Base-by-base conservation (phyloP, 192 early-diverging fungal species). In the Geranomyces variabilis region DNA sequence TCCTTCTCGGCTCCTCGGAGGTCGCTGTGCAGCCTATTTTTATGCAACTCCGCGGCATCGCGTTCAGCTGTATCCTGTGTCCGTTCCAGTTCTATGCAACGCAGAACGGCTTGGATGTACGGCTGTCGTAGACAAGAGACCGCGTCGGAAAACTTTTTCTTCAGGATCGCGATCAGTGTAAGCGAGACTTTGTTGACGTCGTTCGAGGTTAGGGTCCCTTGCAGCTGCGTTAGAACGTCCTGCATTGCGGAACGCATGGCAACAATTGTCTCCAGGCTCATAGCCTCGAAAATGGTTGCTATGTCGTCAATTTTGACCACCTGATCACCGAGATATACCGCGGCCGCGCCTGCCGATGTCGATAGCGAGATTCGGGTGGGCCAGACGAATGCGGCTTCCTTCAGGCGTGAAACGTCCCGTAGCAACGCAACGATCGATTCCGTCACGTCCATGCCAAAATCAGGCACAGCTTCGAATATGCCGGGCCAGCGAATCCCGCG, bases 1-100 rank as follows among this genome's bases (percentile, higher is more conserved):
- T 62, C 62, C 29, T 29, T 56, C 57, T 68, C 66, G 22, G 66
- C 51, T 47, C n/a, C n/a, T n/a, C n/a, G n/a, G n/a, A n/a, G n/a
- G n/a, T n/a, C n/a, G n/a, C n/a, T n/a, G n/a, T n/a, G n/a, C n/a
- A n/a, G n/a, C n/a, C n/a, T n/a, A n/a, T n/a, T n/a, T n/a, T n/a
- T n/a, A n/a, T n/a, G n/a, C n/a, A n/a, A n/a, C n/a, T n/a, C n/a
- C n/a, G n/a, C n/a, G n/a, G n/a, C n/a, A n/a, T n/a, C n/a, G n/a
- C n/a, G n/a, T n/a, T n/a, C n/a, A n/a, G n/a, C n/a, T n/a, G n/a
- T n/a, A n/a, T n/a, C n/a, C n/a, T n/a, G n/a, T n/a, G n/a, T n/a
- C n/a, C n/a, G n/a, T n/a, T n/a, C n/a, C n/a, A n/a, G n/a, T n/a
- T n/a, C n/a, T n/a, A n/a, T n/a, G n/a, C n/a, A n/a, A n/a, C n/a